Evolutionary conservation across 306 rosid genomes (phyloP), one percentile per base, ranked within the genome.

Genomic region (Gynostemma pentaphyllum): DNA sequence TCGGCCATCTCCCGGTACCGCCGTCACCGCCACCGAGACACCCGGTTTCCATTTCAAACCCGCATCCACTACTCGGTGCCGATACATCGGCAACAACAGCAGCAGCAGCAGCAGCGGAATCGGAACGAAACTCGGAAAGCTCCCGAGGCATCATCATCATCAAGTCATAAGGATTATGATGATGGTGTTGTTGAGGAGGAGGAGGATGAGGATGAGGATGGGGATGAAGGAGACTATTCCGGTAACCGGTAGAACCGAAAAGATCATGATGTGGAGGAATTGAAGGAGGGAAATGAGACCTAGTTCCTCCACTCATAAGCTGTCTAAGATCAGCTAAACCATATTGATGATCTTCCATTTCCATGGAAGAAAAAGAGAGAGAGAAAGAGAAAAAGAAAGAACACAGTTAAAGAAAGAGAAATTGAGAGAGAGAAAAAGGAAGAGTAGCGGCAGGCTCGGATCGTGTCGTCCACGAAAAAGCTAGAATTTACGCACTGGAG

Each of bases 1-100:
- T 79, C 5, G 99, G 97, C 97, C 97, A 88, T 66, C 99, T 65
- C 4, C 94, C 91, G 0, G 90, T 79, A 46, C 86, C 79, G 1
- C 74, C 79, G 7, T 83, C 95, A n/a, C 76, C 81, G 4, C 76
- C 81, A 2, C 73, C 85, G 23, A 78, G 49, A 22, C 73, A 75
- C 0, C 72, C 82, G 0, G 82, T 74, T 19, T 85, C 96, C 7
- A 70, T 78, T n/a, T 84, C 95, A 18, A 83, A 74, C 2, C 85
- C 86, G 9, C 71, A 83, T 15, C 76, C 68, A 11, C 59, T 75
- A 34, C 2, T 34, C 5, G 39, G 39, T 6, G 39, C 39, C 9
- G 39, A 34, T 34, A 34, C 72, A 2, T 76, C 79, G 36, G 78
- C 69, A 14, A 40, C 18, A 9, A 78, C 49, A 45, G 82, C 36